Conservation (phyloP, 495 filamentous ascomycete species). For the Hypoxylon lienhwacheense region DNA sequence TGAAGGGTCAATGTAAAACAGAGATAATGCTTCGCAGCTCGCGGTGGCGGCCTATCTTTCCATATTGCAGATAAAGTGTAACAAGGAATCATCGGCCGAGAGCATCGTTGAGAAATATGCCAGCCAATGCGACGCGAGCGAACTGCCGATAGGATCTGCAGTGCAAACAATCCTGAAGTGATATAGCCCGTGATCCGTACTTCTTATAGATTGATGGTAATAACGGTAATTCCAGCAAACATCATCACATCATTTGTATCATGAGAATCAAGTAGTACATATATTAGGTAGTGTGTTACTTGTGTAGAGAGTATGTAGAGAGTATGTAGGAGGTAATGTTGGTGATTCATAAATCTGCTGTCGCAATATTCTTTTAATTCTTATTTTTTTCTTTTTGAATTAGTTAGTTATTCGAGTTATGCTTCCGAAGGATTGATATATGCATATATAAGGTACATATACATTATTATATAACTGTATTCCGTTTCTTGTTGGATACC, state of each 20-base stretch:
- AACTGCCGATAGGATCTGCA: constrained; percentile 33
- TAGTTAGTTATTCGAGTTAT: too few species aligned
- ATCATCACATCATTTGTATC: neutral
- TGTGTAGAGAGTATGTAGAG: neutral
- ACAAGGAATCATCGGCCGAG: constrained; percentile 6
- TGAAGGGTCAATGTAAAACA: too few species aligned
- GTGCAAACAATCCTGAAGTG: constrained; percentile 7
- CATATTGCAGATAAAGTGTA: constrained; percentile 26
- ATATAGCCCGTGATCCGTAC: too few species aligned
- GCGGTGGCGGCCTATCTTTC: constrained; percentile 12
- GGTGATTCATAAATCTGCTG: too few species aligned
- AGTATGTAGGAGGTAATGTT: too few species aligned
- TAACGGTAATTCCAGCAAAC: constrained; percentile 2
- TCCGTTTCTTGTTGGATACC: too few species aligned
- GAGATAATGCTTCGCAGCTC: constrained; percentile 4
- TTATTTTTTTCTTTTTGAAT: too few species aligned
- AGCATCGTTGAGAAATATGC: constrained; percentile 14
- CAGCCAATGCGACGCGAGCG: constrained; percentile 16
- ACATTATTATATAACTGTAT: too few species aligned
- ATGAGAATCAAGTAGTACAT: neutral
- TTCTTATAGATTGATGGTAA: constrained; percentile 17
- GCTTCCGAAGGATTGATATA: too few species aligned
- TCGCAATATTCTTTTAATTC: too few species aligned
- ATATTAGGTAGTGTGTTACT: neutral
- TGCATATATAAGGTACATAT: too few species aligned